Base-by-base conservation (phyloP, 2,329 filamentous ascomycete genomes). In the Zelopaecilomyces penicillatus region DNA sequence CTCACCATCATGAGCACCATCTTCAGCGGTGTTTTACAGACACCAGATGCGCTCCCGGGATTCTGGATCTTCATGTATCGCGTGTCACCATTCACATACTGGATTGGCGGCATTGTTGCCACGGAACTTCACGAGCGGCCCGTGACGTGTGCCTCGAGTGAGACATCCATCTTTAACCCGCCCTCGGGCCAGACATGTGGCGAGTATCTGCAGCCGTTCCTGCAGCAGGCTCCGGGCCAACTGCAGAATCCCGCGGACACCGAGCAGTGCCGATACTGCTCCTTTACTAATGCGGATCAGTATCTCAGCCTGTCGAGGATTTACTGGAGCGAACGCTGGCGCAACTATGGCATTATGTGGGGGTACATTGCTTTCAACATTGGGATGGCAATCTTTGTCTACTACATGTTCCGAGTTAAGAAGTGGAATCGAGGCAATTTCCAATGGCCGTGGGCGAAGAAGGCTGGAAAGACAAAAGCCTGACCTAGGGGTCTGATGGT, bases 51-150 rank as follows among this genome's bases (percentile, higher is more conserved):
- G 0, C 68, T 88, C 1, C 83, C 84, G 0, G 72, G 77, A 0
- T 88, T 88, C 67, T 89, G 84, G 84, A 78, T 79, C 49, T 87
- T 86, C 66, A 87, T 87, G 83, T 66, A 87, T 61, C 73, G 78
- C 28, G 69, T 79, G 10, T 47, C 45, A 0, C 82, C 81, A 0
- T 81, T 85, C 47, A 85, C 80, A 0, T 87, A 86, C 61, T 78
- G 73, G 70, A 78, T 88, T 46, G 71, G 73, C 2, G 83, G 79
- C 8, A 82, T 88, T 62, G 71, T 85, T 2, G 70, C 79, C 1
- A 85, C 82, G 0, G 76, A 83, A 58, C 67, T 89, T 2, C 73
- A 80, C 42, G 70, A 64, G 10, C 67, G 80, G 2, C 36, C 56
- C 0, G 70, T 85, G 12, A 50, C 55, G 0, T 85, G 81, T 57